These are phyloP conservation scores for Agaricus sinodeliciosus DNA, from an alignment of 768 basidiomycete species.

Conservation along the genomic window DNA sequence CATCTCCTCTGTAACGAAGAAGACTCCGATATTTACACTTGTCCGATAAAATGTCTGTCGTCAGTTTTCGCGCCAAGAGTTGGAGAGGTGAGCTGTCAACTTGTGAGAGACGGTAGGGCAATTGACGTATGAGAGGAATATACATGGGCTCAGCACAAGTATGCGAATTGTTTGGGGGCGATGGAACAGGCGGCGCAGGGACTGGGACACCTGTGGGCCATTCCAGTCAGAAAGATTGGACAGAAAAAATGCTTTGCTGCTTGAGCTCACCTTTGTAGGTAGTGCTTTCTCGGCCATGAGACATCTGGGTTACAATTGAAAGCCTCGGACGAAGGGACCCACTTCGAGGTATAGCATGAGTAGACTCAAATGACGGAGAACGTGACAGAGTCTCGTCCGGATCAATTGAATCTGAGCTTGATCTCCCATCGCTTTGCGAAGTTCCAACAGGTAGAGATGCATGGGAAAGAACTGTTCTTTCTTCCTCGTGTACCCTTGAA, in stretches of 20 bases:
- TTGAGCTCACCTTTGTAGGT: not conserved
- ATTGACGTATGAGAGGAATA: not conserved
- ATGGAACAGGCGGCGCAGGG: not conserved
- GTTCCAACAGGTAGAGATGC: not conserved
- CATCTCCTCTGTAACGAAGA: constrained; percentile 4
- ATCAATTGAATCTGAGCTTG: not conserved
- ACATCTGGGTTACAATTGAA: constrained; percentile 4
- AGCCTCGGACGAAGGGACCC: not conserved
- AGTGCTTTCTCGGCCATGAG: not conserved
- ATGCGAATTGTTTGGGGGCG: not conserved
- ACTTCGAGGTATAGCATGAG: not conserved
- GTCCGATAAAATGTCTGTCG: constrained; percentile 2
- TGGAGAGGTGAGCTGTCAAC: not conserved
- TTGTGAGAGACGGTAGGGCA: not conserved
- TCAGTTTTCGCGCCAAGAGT: not conserved
- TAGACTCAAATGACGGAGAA: not conserved
- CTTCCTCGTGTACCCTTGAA: not conserved
- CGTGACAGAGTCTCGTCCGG: not conserved
- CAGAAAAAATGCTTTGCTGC: not conserved
- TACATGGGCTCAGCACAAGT: not conserved
- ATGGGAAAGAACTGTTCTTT: not conserved
- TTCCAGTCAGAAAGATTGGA: not conserved
- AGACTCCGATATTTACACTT: constrained; percentile 6
- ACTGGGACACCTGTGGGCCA: not conserved
- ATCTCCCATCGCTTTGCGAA: not conserved